These are phyloP conservation scores for Pythium apleroticum DNA, from an alignment of 352 stramenopile species.

Conservation along the genomic window DNA sequence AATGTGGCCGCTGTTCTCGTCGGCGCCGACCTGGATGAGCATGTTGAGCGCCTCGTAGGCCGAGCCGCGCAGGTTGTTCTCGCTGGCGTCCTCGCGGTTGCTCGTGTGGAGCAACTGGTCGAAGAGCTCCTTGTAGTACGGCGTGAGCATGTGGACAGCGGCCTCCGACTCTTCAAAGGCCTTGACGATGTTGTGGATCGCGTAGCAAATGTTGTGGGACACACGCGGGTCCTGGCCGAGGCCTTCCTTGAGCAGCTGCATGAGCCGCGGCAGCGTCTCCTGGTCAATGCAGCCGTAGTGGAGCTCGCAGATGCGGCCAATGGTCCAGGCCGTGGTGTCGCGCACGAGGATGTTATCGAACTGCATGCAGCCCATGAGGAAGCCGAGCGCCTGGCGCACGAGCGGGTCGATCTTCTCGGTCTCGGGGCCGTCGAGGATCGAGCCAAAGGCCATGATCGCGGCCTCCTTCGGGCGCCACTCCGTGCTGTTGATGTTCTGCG, in stretches of 20 bases:
- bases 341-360: constrained; percentile 92
- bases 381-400: constrained; percentile 92
- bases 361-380: constrained; percentile 92
- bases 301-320: constrained; percentile 95
- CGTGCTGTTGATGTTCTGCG: constrained; percentile 91
- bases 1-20: constrained; percentile 78
- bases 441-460: constrained; percentile 96
- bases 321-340: constrained; percentile 96
- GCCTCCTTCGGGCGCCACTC: constrained; percentile 96
- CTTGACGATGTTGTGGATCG: constrained; percentile 96
- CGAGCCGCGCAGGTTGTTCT: constrained; percentile 90
- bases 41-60: constrained; percentile 95
- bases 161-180: constrained; percentile 85
- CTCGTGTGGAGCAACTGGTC: constrained; percentile 92
- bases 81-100: constrained; percentile 84
- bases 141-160: constrained; percentile 85
- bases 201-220: constrained; percentile 94
- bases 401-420: constrained; percentile 90
- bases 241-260: constrained; percentile 86
- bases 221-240: constrained; percentile 89
- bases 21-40: constrained; percentile 87
- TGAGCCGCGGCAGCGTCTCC: constrained; percentile 88
- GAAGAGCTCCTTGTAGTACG: constrained; percentile 91
- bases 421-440: constrained; percentile 92
- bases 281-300: constrained; percentile 90